These are phyloP conservation scores for Neonectria hederae DNA, from an alignment of 2,329 filamentous ascomycete genomes.

Conservation along the genomic window DNA sequence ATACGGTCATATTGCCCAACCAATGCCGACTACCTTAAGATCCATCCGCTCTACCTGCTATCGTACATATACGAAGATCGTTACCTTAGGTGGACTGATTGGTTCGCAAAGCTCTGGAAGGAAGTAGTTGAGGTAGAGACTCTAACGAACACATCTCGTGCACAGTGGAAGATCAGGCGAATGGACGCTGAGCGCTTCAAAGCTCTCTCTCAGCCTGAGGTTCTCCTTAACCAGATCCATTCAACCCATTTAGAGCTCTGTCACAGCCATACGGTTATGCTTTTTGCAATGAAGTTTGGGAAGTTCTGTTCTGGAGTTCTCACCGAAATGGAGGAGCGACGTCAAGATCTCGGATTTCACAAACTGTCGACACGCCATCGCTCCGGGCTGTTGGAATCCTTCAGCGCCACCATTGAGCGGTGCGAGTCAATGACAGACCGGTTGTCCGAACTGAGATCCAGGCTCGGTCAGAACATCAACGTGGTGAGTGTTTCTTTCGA, in stretches of 20 bases:
- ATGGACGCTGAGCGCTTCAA: not conserved
- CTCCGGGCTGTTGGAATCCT: conserved; percentile 1
- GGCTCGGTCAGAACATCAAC: conserved; percentile 18
- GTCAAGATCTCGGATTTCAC: conserved; percentile 5
- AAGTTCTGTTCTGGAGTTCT: not conserved
- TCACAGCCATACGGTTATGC: conserved; percentile 10
- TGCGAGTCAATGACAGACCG: conserved; percentile 8
- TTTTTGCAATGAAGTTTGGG: conserved; percentile 7
- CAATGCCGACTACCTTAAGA: conserved; percentile 6
- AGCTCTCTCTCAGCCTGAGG: conserved; percentile 8
- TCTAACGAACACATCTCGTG: conserved; percentile 12
- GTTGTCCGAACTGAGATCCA: not conserved
- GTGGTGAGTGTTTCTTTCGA: conserved; percentile 7
- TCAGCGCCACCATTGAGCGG: not conserved
- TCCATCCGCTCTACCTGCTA: conserved; percentile 21
- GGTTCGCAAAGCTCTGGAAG: conserved; percentile 11
- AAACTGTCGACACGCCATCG: conserved; percentile 1
- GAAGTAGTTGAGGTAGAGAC: conserved; percentile 15
- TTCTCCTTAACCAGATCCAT: conserved; percentile 14
- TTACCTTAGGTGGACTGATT: conserved; percentile 2
- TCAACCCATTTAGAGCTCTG: conserved; percentile 14
- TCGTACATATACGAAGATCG: conserved; percentile 15
- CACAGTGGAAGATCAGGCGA: conserved; percentile 2
- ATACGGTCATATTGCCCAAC: not conserved
- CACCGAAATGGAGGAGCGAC: conserved; percentile 1